Percentiles rank a stretch among this genome's conserved stretches.
phyloP scores from a whole-genome alignment of 176 grass and related monocot genomes.

The Puya raimondii region DNA sequence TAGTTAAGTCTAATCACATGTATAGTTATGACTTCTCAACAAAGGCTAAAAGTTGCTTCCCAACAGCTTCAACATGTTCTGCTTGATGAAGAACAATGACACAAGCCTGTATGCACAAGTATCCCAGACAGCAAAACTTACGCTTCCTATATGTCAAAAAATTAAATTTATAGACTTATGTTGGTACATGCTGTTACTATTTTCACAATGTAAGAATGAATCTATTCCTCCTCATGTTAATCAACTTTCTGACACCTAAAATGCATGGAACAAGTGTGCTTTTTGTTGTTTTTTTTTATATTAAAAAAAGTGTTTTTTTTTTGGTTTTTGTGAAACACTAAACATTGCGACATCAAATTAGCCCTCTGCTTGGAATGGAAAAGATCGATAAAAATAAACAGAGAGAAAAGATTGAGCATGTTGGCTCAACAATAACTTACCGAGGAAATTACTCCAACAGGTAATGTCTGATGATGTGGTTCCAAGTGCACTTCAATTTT shows the following conservation, averaged over 20 bases:
- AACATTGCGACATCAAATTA: background rate
- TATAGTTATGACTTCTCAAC: background rate
- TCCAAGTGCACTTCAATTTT: slow-evolving; percentile 64
- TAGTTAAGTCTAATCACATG: background rate
- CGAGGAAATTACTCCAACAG: slow-evolving; percentile 60
- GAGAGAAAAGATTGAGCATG: background rate
- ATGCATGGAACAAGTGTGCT: background rate
- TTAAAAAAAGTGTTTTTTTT: too few relatives aligned
- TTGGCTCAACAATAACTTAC: slow-evolving; percentile 34
- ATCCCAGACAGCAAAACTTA: background rate
- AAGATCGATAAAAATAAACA: background rate
- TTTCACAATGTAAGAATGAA: background rate
- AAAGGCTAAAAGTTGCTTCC: background rate
- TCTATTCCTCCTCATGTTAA: background rate
- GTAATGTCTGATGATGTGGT: slow-evolving; percentile 63
- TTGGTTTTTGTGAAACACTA: too few relatives aligned
- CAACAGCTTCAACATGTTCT: background rate
- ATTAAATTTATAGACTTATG: background rate
- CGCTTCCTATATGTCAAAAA: background rate
- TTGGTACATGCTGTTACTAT: background rate
- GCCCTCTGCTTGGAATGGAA: background rate
- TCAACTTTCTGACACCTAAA: background rate
- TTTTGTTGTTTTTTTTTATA: background rate
- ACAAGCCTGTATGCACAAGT: too few relatives aligned
- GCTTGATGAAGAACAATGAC: background rate